A percentile compares a stretch with the other conserved stretches of the same genome.
phyloP scores from a whole-genome alignment of 352 stramenopile genomes.

The Pythium diclinum region DNA sequence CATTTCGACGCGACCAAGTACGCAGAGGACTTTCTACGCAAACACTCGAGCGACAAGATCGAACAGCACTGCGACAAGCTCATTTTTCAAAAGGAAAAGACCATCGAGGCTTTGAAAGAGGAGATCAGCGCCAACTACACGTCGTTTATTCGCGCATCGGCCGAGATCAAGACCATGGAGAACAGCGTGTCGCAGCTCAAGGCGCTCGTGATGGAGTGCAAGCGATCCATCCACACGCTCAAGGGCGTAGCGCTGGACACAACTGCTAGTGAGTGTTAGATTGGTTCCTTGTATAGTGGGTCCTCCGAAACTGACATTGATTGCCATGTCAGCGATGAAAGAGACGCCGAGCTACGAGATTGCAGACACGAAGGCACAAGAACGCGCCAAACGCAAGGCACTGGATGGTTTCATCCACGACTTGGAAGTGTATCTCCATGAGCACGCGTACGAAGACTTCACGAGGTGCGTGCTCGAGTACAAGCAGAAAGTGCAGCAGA shows the following conservation, averaged over 20 bases:
- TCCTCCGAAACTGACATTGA: background rate
- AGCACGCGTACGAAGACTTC: constrained; percentile 66
- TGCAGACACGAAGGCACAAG: constrained; percentile 46
- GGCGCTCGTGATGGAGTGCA: constrained; percentile 68
- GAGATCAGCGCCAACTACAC: constrained; percentile 83
- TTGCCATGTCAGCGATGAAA: constrained; percentile 49
- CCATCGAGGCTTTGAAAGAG: constrained; percentile 80
- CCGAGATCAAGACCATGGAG: constrained; percentile 82
- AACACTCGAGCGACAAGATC: constrained; percentile 73
- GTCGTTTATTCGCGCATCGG: constrained; percentile 68
- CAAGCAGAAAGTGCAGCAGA: constrained; percentile 41
- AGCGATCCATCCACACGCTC: constrained; percentile 57
- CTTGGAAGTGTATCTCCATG: constrained; percentile 62
- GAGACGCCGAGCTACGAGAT: constrained; percentile 36
- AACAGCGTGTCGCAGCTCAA: constrained; percentile 84
- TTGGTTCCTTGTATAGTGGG: background rate
- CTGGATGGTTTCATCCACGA: constrained; percentile 65
- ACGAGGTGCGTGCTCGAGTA: constrained; percentile 50
- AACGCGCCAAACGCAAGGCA: constrained; percentile 42
- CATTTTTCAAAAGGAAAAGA: constrained; percentile 77
- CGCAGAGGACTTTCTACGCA: constrained; percentile 74
- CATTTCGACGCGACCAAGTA: constrained; percentile 73
- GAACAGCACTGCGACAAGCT: constrained; percentile 72
- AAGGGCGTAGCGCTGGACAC: constrained; percentile 51
- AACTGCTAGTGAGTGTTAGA: constrained; percentile 31